Evolutionary conservation across 1,284 basidiomycete species (phyloP).

Genomic region (Pascua guehoae): DNA sequence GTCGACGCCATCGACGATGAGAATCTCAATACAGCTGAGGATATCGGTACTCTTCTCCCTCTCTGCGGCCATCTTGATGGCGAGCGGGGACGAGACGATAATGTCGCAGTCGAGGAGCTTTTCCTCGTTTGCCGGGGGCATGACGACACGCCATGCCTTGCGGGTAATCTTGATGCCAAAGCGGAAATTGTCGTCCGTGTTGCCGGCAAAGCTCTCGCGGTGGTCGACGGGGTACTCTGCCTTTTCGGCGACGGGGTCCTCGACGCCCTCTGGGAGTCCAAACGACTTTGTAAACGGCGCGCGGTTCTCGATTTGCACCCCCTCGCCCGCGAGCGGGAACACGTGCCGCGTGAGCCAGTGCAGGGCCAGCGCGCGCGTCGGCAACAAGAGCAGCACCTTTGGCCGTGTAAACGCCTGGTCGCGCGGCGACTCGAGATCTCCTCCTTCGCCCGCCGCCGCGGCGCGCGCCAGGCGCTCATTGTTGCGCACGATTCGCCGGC

Average conservation of each 20-base stretch:
- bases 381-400: conserved; percentile 84
- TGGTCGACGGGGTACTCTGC: conserved; percentile 86
- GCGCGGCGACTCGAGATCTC: conserved; percentile 63
- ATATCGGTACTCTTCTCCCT: conserved; percentile 90
- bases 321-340: conserved; percentile 61
- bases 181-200: conserved; percentile 92
- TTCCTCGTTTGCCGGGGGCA: conserved; percentile 46
- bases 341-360: conserved; percentile 68
- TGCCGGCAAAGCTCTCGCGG: conserved; percentile 91
- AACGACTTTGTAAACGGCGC: conserved; percentile 79
- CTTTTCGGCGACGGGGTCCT: conserved; percentile 69
- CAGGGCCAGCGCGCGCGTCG: conserved; percentile 84
- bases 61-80: conserved; percentile 85
- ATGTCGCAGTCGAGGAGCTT: conserved; percentile 68
- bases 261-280: conserved; percentile 66
- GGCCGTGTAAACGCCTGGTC: conserved; percentile 98
- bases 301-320: conserved; percentile 76
- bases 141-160: conserved; percentile 86
- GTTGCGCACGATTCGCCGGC: conserved; percentile 87
- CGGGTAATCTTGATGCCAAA: conserved; percentile 88
- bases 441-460: conserved; percentile 28
- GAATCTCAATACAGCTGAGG: conserved; percentile 85
- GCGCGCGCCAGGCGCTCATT: conserved; percentile 80
- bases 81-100: conserved; percentile 88
- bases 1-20: conserved; percentile 92